Percentiles rank a stretch among this genome's conserved stretches.
These are phyloP conservation scores for Hymenoscyphus linearis DNA, from an alignment of 2,329 filamentous ascomycete species.

Conservation along the genomic window DNA sequence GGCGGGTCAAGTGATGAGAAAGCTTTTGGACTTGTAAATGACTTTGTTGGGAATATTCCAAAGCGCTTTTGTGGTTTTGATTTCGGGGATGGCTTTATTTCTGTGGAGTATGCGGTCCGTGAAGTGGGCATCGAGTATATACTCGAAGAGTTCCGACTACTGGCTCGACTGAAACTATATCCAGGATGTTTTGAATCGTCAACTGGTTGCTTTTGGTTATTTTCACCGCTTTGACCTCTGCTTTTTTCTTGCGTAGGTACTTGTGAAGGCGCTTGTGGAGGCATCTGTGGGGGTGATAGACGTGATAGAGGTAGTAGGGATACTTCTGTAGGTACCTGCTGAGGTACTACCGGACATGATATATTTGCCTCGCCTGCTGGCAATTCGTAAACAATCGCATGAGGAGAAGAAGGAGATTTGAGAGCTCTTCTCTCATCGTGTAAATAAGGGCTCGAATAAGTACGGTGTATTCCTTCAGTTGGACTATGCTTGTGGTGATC, in stretches of 20 bases:
- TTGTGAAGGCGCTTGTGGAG: no score
- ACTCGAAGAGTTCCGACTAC: constrained; percentile 12
- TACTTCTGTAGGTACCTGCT: neutral
- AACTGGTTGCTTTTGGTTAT: neutral
- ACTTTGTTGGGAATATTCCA: constrained; percentile 11
- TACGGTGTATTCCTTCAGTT: constrained; percentile 14
- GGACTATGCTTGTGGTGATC: constrained; percentile 11
- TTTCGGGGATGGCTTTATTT: neutral
- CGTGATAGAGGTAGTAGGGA: no score
- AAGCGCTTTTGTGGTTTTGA: constrained; percentile 10
- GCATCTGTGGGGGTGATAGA: no score
- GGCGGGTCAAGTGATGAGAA: neutral
- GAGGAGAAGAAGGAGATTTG: neutral
- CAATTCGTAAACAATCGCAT: neutral
- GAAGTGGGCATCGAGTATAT: constrained; percentile 1
- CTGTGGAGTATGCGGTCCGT: neutral
- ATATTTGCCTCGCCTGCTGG: neutral
- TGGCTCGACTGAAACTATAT: constrained; percentile 6
- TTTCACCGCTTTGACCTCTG: neutral
- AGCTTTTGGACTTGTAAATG: neutral
- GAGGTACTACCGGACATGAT: neutral
- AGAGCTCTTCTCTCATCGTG: neutral
- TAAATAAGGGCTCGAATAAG: neutral
- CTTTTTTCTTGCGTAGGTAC: neutral
- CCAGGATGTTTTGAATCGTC: neutral